Base-by-base conservation (phyloP, 805 yeast species). In the Monosporozyma aerobia region DNA sequence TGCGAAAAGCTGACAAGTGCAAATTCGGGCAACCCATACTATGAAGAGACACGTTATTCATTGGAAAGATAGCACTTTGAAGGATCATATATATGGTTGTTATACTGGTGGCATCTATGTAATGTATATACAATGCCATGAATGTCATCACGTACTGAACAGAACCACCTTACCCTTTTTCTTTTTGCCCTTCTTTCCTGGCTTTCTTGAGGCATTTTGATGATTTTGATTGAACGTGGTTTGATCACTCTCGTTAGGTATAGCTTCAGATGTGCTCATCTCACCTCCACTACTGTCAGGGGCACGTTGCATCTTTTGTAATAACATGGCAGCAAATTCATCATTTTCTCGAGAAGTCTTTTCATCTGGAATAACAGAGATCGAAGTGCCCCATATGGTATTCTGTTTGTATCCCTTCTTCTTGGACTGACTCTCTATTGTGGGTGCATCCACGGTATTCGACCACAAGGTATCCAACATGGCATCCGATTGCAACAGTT, bases 381-480 rank as follows among this genome's bases (percentile, higher is more conserved):
- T 67, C 33, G 68, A 65, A 0, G 94, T 86, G 0, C 95, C 95
- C 95, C 95, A 87, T 2, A 87, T 81, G 0, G 94, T 83, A 1
- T 80, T 77, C 41, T 73, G 71, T 51, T 63, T 69, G 11, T 66
- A 67, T 0, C 59, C 62, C 16, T 59, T 52, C 22, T 44, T 53
- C 33, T 44, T 44, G 5, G 32, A n/a, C n/a, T 23, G 45, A n/a
- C 6, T 41, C 1, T 47, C 51, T 3, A 45, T 29, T 2, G 16
- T 41, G 32, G 40, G 35, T 22, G 32, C 19, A 23, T 44, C 32
- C 1, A 23, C 41, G 3, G 44, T 40, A 16, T 51, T 47, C 8
- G 48, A 29, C 11, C 54, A 45, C 44, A 52, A 48, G n/a, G 54
- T 48, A 44, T 55, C 51, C 19, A 51, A 5, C 39, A 30, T 30